These are phyloP conservation scores for Solanum stenotomum DNA, from an alignment of 257 asterid species.

Conservation along the genomic window DNA sequence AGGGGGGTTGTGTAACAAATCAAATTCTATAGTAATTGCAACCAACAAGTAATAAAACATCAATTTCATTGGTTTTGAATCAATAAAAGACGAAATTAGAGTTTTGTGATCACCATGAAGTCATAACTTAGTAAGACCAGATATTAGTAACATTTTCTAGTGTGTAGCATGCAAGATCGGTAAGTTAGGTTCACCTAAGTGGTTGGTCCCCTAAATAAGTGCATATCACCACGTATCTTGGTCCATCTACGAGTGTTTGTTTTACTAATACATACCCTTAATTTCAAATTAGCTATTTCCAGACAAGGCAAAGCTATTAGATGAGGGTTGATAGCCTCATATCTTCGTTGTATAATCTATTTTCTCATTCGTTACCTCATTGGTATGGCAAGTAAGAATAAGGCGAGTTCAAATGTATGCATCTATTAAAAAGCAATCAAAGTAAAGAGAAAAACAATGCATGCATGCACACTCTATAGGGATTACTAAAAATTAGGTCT, in stretches of 20 bases:
- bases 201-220: background rate
- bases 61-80: background rate
- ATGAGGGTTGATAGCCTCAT: background rate
- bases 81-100: background rate
- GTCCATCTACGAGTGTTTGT: background rate
- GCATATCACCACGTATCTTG: background rate
- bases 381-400: background rate
- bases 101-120: background rate
- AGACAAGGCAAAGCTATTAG: background rate
- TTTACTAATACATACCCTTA: background rate
- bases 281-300: background rate
- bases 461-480: background rate
- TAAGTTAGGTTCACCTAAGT: background rate
- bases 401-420: background rate
- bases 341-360: background rate
- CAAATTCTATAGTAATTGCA: background rate
- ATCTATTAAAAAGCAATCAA: background rate
- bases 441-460: background rate
- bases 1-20: background rate
- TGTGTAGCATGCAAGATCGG: background rate
- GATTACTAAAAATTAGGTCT: background rate
- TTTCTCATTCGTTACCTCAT: background rate
- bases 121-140: background rate
- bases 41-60: background rate
- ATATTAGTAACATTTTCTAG: background rate